Evolutionary conservation across 345 rosid species (phyloP).

Genomic region (Arabidopsis thaliana): TAIR10.1 NC_003075.7:1502501-1503000

Average conservation of each 20-base stretch:
- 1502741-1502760: constrained; percentile 35
- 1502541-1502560: constrained; percentile 5
- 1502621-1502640: constrained; percentile 89
- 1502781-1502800: constrained; percentile 90
- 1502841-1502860: constrained; percentile 89
- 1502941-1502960: constrained; percentile 55
- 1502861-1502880: constrained; percentile 67
- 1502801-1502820: constrained; percentile 89
- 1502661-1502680: constrained; percentile 91
- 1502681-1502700: constrained; percentile 79
- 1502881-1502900: constrained; percentile 71
- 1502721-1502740: background rate
- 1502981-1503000: constrained; percentile 1
- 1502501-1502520: constrained; percentile 52
- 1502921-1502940: constrained; percentile 78
- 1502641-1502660: constrained; percentile 94
- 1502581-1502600: constrained; percentile 79
- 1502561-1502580: constrained; percentile 56
- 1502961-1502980: background rate
- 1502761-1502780: constrained; percentile 70
- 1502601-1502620: constrained; percentile 71
- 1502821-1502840: constrained; percentile 90
- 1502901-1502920: constrained; percentile 62
- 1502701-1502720: background rate
- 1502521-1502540: background rate